phyloP scores from a whole-genome alignment of 768 basidiomycete species.

The Suillus tomentosus region DNA sequence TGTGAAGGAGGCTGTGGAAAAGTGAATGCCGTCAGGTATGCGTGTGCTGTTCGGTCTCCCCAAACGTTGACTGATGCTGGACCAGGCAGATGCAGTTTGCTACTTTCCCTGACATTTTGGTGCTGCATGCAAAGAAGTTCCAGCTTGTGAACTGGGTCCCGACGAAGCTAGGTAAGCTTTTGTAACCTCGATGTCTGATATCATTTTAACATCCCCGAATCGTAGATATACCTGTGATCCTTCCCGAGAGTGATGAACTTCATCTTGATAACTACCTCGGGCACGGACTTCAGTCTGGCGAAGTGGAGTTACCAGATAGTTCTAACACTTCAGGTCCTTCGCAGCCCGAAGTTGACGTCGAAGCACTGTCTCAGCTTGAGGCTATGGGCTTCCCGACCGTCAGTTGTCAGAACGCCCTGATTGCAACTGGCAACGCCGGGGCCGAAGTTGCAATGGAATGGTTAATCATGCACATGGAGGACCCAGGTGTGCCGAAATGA shows the following conservation, averaged over 20 bases:
- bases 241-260: constrained; percentile 62
- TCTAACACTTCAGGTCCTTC: constrained; percentile 39
- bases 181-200: neutral
- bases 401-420: constrained; percentile 86
- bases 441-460: constrained; percentile 92
- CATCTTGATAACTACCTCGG: constrained; percentile 67
- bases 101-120: constrained; percentile 85
- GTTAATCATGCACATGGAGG: constrained; percentile 95
- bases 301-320: constrained; percentile 68
- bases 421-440: constrained; percentile 80
- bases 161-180: constrained; percentile 76
- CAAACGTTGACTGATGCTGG: constrained; percentile 1
- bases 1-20: constrained; percentile 75
- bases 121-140: constrained; percentile 92
- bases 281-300: constrained; percentile 66
- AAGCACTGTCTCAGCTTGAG: constrained; percentile 73
- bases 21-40: constrained; percentile 53
- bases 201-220: constrained; percentile 4
- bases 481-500: constrained; percentile 59
- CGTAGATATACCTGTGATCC: constrained; percentile 80
- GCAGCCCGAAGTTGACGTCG: constrained; percentile 70
- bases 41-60: neutral
- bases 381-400: constrained; percentile 90
- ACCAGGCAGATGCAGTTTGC: constrained; percentile 73
- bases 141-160: constrained; percentile 97